Evolutionary conservation across 306 rosid species (phyloP).

Genomic region (Prosopis cineraria): DNA sequence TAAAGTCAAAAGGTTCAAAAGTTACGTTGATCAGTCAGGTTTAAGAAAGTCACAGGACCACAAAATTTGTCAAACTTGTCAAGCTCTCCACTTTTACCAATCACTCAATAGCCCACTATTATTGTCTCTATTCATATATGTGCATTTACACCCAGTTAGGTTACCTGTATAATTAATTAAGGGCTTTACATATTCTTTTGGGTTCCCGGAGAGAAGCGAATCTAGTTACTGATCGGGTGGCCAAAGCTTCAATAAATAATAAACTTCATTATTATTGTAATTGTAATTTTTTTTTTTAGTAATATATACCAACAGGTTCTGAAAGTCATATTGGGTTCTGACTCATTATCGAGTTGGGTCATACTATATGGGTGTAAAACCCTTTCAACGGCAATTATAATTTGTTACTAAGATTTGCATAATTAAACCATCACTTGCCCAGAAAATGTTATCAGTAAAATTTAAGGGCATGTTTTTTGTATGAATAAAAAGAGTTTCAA

Average conservation of each 20-base stretch:
- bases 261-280: too few species aligned
- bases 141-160: background rate
- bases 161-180: background rate
- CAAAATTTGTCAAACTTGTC: constrained; percentile 45
- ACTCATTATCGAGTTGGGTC: background rate
- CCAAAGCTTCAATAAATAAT: too few species aligned
- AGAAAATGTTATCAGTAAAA: background rate
- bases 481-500: too few species aligned
- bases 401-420: constrained; percentile 31
- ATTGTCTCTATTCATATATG: background rate
- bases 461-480: too few species aligned
- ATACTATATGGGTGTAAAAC: background rate
- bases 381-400: background rate
- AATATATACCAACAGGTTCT: too few species aligned
- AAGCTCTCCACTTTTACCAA: constrained; percentile 23
- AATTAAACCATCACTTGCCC: constrained; percentile 28
- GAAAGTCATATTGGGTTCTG: background rate
- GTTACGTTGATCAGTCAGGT: background rate
- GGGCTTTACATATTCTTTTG: too few species aligned
- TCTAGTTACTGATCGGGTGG: too few species aligned
- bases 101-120: background rate
- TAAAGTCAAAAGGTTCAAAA: constrained; percentile 42
- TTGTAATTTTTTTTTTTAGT: too few species aligned
- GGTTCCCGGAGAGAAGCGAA: too few species aligned
- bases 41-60: constrained; percentile 8